Percentiles rank a stretch among this genome's conserved stretches.
Evolutionary conservation across 2,329 filamentous ascomycete species (phyloP).

Genomic region (Zelopaecilomyces penicillatus): DNA sequence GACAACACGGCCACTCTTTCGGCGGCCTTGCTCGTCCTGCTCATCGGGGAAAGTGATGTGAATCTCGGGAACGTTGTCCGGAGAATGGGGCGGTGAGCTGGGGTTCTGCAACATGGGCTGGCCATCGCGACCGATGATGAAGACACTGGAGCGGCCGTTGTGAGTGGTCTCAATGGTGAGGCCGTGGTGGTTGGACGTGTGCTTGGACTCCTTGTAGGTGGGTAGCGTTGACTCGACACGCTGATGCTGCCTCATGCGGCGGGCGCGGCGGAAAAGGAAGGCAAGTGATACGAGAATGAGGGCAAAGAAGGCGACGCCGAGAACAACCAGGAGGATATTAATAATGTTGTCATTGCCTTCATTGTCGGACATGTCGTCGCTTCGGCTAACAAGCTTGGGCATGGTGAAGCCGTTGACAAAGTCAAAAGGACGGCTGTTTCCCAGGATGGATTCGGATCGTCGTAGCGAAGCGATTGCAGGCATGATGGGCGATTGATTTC

Average conservation of each 20-base stretch:
- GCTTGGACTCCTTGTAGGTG: constrained; percentile 56
- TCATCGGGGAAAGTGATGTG: constrained; percentile 97
- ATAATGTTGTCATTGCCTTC: constrained; percentile 54
- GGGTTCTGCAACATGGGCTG: constrained; percentile 68
- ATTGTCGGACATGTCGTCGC: constrained; percentile 23
- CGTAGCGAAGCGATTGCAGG: constrained; percentile 7
- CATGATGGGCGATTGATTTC: constrained; percentile 6
- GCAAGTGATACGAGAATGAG: constrained; percentile 61
- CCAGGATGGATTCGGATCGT: constrained; percentile 4
- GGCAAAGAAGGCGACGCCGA: constrained; percentile 68
- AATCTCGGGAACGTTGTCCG: constrained; percentile 86
- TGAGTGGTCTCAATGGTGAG: constrained; percentile 51
- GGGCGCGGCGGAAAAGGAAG: constrained; percentile 62
- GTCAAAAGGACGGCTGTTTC: not conserved
- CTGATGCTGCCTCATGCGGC: constrained; percentile 36
- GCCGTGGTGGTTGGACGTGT: constrained; percentile 43
- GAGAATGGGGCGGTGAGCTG: constrained; percentile 64
- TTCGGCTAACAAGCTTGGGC: not conserved
- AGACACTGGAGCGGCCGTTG: constrained; percentile 56
- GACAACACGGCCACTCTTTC: constrained; percentile 78
- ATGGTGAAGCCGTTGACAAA: not conserved
- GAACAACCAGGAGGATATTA: constrained; percentile 69
- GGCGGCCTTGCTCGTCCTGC: constrained; percentile 75
- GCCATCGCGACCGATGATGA: constrained; percentile 73
- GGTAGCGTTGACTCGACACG: constrained; percentile 49